These are phyloP conservation scores for Sphagnum contortum DNA, from an alignment of 225 moss, liverwort and hornwort genomes.

Conservation along the genomic window DNA sequence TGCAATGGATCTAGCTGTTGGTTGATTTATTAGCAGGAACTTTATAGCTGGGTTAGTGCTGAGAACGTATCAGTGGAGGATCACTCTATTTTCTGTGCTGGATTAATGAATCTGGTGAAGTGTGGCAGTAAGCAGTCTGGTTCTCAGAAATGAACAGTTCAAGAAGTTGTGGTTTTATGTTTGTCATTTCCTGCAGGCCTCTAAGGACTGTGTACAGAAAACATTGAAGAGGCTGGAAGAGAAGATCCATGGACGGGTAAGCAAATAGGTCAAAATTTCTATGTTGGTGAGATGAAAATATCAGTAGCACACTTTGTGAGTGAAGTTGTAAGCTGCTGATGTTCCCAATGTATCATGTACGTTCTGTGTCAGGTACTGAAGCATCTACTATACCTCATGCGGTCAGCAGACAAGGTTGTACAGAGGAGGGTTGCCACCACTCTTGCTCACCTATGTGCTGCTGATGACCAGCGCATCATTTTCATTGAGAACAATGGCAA, in stretches of 20 bases:
- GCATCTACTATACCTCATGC: conserved; percentile 92
- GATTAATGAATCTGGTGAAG: no score
- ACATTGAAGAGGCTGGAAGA: conserved; percentile 94
- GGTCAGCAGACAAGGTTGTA: conserved; percentile 78
- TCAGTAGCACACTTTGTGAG: neutral
- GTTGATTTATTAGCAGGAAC: no score
- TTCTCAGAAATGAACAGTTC: no score
- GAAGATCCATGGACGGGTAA: conserved; percentile 93
- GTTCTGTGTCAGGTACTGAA: conserved; percentile 64
- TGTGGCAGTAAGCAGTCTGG: no score
- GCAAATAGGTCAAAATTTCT: neutral
- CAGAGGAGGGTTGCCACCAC: conserved; percentile 95
- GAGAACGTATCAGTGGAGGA: no score
- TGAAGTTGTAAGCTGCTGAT: conserved; percentile 86
- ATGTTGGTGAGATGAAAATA: no score
- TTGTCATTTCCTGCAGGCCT: conserved; percentile 45
- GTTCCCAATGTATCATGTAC: conserved; percentile 61
- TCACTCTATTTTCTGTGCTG: no score
- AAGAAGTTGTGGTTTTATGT: no score
- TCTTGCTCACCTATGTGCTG: conserved; percentile 83
- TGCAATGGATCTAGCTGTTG: no score
- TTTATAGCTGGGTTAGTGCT: no score
- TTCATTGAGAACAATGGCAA: conserved; percentile 91
- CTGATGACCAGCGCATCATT: conserved; percentile 90
- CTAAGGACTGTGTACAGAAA: conserved; percentile 97